Evolutionary conservation across 2,329 filamentous ascomycete species (phyloP).

Genomic region (Bipolaris zeicola): DNA sequence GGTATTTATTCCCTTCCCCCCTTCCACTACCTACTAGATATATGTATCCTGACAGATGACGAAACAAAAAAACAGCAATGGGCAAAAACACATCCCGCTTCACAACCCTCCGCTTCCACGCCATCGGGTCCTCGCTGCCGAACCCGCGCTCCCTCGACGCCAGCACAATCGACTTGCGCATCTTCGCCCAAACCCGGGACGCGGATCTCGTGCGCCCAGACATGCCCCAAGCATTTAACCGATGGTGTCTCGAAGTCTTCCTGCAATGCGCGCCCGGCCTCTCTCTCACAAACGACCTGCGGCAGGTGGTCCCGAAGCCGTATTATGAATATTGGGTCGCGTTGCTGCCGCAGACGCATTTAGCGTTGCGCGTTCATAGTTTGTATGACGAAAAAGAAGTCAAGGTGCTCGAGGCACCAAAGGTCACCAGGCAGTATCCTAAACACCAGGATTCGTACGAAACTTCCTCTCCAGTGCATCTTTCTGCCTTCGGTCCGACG

Average conservation of each 20-base stretch:
- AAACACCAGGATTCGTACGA: slow-evolving; percentile 40
- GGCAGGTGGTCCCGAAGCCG: slow-evolving; percentile 28
- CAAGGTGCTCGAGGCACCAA: slow-evolving; percentile 18
- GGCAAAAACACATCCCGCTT: slow-evolving; percentile 30
- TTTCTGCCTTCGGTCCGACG: slow-evolving; percentile 26
- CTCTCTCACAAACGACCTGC: slow-evolving; percentile 35
- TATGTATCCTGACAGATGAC: too few relatives aligned
- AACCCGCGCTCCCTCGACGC: slow-evolving; percentile 43
- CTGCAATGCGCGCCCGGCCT: slow-evolving; percentile 52
- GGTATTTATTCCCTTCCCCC: not conserved
- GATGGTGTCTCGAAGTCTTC: slow-evolving; percentile 37
- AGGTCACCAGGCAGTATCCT: slow-evolving; percentile 23
- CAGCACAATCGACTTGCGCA: slow-evolving; percentile 47
- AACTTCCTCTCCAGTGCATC: slow-evolving; percentile 21
- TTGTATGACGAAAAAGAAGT: slow-evolving; percentile 18
- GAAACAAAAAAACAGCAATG: slow-evolving; percentile 17
- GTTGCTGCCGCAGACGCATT: slow-evolving; percentile 29
- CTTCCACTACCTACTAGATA: too few relatives aligned
- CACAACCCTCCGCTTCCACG: slow-evolving; percentile 35
- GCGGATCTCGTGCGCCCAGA: slow-evolving; percentile 29
- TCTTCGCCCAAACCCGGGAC: slow-evolving; percentile 33
- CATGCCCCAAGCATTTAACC: slow-evolving; percentile 33
- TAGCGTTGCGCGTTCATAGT: slow-evolving; percentile 25
- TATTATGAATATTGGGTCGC: slow-evolving; percentile 39
- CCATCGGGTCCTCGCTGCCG: slow-evolving; percentile 33